Base-by-base conservation (phyloP, 2,329 filamentous ascomycete genomes). In the Neodidymelliopsis sp. region DNA sequence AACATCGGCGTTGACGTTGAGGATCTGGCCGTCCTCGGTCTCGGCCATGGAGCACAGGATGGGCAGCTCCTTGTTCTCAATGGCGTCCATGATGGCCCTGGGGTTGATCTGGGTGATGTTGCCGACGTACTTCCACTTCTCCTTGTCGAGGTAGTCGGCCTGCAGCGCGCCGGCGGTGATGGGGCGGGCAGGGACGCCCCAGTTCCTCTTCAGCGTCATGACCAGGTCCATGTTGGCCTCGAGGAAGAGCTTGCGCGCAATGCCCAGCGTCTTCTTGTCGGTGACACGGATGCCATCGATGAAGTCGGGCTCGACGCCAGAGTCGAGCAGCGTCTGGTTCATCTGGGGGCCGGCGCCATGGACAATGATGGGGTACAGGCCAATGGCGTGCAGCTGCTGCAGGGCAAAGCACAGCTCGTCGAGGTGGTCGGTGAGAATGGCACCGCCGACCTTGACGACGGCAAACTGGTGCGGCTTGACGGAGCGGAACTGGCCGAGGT, bases 1-100 rank as follows among this genome's bases (percentile, higher is more conserved):
- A 54, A 97, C 93, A 74, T 99, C 94, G 25, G 94, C 94, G 68
- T 99, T 99, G 72, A 99, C 94, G 69, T 99, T 99, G 57, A 99
- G 82, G 40, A 97, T 86, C 73, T 93, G 91, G 7, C 94, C 94
- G 57, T 96, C 91, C 35, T 86, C 82, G 16, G 89, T 92, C 80
- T 97, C 93, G 8, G 93, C 94, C 88, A 97, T 96, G 54, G 92
- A 97, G 16, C 92, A 97, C 60, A 99, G 79, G 56, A 99, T 90
- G 18, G 94, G 94, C 20, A 99, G 82, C 69, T 93, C 93, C 90
- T 66, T 94, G 87, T 74, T 70, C 54, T 89, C 86, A 58, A 99
- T 96, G 28, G 91, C 91, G 42, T 89, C 87, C 79, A 97, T 89
- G 64, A 99, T 96, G 23, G 91, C 89, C 55, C 84, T 84, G 72